A percentile compares a stretch with the other conserved stretches of the same genome.
Conservation (phyloP, 2,329 filamentous ascomycete species). For the Cladorrhinum sp. region DNA sequence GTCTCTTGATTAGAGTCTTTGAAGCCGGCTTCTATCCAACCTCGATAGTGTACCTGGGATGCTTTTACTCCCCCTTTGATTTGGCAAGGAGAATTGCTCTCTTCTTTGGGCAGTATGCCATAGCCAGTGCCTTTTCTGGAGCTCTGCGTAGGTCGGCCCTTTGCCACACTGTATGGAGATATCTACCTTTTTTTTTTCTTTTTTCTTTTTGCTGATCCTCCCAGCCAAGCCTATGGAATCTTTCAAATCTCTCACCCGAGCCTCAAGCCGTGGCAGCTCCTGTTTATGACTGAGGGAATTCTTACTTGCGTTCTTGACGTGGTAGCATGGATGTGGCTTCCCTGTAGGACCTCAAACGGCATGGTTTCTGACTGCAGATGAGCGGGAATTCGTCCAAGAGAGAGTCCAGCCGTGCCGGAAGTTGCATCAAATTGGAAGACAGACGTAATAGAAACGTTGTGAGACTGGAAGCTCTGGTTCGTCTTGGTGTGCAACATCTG, state of each 20-base stretch:
- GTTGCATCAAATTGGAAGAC: slow-evolving; percentile 9
- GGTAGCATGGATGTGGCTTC: slow-evolving; percentile 38
- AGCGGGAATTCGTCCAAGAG: slow-evolving; percentile 36
- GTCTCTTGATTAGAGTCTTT: slow-evolving; percentile 26
- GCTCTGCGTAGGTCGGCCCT: slow-evolving; percentile 36
- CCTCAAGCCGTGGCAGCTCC: slow-evolving; percentile 40
- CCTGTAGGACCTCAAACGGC: slow-evolving; percentile 36
- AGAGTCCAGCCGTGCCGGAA: slow-evolving; percentile 25
- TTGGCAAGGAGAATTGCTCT: slow-evolving; percentile 52
- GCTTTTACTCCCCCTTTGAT: slow-evolving; percentile 57
- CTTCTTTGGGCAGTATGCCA: slow-evolving; percentile 56
- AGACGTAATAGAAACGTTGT: slow-evolving; percentile 34
- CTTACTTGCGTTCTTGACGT: slow-evolving; percentile 39
- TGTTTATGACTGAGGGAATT: slow-evolving; percentile 44
- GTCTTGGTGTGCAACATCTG: slow-evolving; percentile 34
- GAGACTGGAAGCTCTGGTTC: slow-evolving; percentile 38
- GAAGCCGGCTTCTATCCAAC: slow-evolving; percentile 58
- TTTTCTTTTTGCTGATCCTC: too few relatives aligned
- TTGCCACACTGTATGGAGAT: too few relatives aligned
- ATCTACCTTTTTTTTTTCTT: too few relatives aligned
- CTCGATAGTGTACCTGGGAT: slow-evolving; percentile 54
- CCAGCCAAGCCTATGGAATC: slow-evolving; percentile 34
- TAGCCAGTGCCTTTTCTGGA: slow-evolving; percentile 56
- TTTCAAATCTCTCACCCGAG: slow-evolving; percentile 36
- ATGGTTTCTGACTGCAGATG: slow-evolving; percentile 37